phyloP scores from a whole-genome alignment of 441 rosid species.

The Croton laevigatus region DNA sequence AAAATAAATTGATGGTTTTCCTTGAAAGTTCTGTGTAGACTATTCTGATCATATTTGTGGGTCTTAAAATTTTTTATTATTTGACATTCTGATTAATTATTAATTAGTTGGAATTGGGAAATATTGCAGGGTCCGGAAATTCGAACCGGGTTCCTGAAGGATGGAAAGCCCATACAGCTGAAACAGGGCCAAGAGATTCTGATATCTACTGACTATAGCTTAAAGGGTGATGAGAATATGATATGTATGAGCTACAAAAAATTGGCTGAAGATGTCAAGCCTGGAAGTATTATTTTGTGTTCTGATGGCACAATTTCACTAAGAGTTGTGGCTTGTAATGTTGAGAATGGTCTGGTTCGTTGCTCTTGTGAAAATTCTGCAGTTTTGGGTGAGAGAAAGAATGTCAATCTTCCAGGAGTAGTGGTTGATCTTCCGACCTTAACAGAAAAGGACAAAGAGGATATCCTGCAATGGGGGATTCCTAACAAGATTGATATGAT shows the following conservation, averaged over 20 bases:
- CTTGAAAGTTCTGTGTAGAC: neutral
- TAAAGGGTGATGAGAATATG: constrained; percentile 71
- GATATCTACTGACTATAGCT: constrained; percentile 66
- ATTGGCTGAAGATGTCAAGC: constrained; percentile 72
- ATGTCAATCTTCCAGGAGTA: constrained; percentile 94
- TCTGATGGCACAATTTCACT: constrained; percentile 89
- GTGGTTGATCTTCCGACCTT: constrained; percentile 88
- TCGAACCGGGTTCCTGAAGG: constrained; percentile 89
- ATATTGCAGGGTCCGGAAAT: constrained; percentile 84
- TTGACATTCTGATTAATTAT: neutral
- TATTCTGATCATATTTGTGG: neutral
- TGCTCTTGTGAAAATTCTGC: constrained; percentile 87
- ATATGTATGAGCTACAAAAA: constrained; percentile 92
- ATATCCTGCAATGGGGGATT: constrained; percentile 79
- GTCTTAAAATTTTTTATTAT: neutral
- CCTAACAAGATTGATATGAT: constrained; percentile 91
- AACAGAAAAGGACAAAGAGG: constrained; percentile 92
- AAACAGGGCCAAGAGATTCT: constrained; percentile 76
- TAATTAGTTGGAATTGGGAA: neutral
- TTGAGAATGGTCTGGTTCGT: constrained; percentile 56
- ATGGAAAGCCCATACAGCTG: constrained; percentile 69
- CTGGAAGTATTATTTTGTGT: constrained; percentile 84
- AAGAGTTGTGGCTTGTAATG: constrained; percentile 67
- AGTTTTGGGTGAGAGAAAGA: constrained; percentile 88
- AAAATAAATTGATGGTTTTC: neutral